A percentile compares a stretch with the other conserved stretches of the same genome.
These are phyloP conservation scores for Mimosa pudica DNA, from an alignment of 306 rosid genomes.

Conservation along the genomic window DNA sequence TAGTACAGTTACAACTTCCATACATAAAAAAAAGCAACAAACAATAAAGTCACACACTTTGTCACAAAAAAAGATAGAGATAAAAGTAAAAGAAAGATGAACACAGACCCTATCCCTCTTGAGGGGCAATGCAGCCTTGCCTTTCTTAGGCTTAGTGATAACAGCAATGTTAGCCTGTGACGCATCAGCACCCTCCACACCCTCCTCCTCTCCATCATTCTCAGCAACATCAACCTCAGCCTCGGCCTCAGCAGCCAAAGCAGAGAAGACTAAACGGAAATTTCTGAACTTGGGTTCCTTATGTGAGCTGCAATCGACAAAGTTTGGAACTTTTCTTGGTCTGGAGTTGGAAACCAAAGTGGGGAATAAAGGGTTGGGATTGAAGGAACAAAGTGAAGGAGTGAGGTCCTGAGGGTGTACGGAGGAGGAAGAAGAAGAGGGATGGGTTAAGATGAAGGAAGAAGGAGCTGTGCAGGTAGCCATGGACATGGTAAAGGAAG, in stretches of 20 bases:
- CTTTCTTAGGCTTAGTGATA: slow-evolving; percentile 71
- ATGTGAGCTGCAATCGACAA: slow-evolving; percentile 31
- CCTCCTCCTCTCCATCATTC: slow-evolving; percentile 49
- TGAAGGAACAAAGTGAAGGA: slow-evolving; percentile 57
- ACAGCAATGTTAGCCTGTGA: slow-evolving; percentile 19
- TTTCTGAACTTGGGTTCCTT: slow-evolving; percentile 32
- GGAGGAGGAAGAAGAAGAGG: slow-evolving; percentile 54
- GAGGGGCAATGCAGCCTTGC: slow-evolving; percentile 88
- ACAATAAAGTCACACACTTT: background rate
- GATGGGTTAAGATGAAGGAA: slow-evolving; percentile 62
- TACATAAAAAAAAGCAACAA: slow-evolving; percentile 28
- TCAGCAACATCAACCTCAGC: slow-evolving; percentile 45
- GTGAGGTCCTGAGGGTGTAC: slow-evolving; percentile 53
- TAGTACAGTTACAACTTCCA: slow-evolving; percentile 9
- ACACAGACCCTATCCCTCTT: slow-evolving; percentile 83
- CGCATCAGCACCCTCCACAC: slow-evolving; percentile 36
- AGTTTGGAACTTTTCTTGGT: slow-evolving; percentile 35
- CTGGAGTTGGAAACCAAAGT: slow-evolving; percentile 40
- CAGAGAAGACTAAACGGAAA: slow-evolving; percentile 44
- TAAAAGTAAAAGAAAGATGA: slow-evolving; percentile 4
- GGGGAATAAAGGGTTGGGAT: slow-evolving; percentile 48
- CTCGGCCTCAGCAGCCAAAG: slow-evolving; percentile 61
- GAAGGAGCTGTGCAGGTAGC: slow-evolving; percentile 64
- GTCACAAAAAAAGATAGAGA: background rate
- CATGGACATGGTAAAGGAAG: slow-evolving; percentile 37